Conservation (phyloP, 2,329 filamentous ascomycete genomes). For the Eurotiales sp. region DNA sequence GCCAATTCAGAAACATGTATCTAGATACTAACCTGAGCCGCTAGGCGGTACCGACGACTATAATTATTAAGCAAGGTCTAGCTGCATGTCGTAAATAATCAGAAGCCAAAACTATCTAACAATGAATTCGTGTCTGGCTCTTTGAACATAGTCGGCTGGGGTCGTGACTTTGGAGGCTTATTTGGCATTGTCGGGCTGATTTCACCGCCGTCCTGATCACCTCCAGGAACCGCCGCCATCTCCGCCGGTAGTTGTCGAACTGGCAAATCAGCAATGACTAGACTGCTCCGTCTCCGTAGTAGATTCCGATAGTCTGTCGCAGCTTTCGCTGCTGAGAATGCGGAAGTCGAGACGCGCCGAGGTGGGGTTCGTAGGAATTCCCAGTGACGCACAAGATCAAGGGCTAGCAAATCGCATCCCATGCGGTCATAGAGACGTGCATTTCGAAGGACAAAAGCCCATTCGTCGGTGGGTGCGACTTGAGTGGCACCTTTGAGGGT, state of each 20-base stretch:
- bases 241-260: background rate
- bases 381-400: constrained; percentile 66
- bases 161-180: constrained; percentile 28
- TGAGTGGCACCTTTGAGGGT: constrained; percentile 82
- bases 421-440: constrained; percentile 81
- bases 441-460: constrained; percentile 84
- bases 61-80: no score
- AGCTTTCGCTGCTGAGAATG: constrained; percentile 25
- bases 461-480: constrained; percentile 73
- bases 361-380: constrained; percentile 34
- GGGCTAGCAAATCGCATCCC: constrained; percentile 86
- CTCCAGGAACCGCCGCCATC: background rate
- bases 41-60: no score
- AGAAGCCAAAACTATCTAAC: constrained; percentile 92
- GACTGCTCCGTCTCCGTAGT: constrained; percentile 66
- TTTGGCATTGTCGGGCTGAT: constrained; percentile 22
- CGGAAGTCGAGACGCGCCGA: constrained; percentile 16
- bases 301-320: constrained; percentile 62
- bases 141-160: constrained; percentile 72
- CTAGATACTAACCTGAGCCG: no score
- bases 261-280: constrained; percentile 70
- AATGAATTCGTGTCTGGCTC: constrained; percentile 89
- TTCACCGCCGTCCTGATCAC: constrained; percentile 19
- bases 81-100: background rate
- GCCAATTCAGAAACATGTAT: no score